Conservation (phyloP, 805 yeast genomes). For the Lachancea nothofagi region DNA sequence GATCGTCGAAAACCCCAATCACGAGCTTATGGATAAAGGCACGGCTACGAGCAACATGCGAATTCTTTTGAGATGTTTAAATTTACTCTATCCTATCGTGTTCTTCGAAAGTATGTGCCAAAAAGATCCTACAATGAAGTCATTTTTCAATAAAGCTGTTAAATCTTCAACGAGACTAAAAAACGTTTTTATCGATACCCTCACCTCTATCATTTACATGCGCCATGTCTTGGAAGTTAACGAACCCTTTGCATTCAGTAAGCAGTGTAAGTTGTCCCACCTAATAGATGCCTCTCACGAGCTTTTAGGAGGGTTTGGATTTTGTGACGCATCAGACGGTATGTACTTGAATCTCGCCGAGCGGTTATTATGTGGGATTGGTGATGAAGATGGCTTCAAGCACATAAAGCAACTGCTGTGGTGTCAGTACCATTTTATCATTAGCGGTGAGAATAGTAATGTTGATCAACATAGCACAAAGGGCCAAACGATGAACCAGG, state of each 20-base stretch:
- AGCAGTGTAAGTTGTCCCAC: constrained; percentile 30
- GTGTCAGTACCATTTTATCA: constrained; percentile 68
- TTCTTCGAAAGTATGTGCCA: constrained; percentile 48
- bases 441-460: constrained; percentile 52
- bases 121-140: constrained; percentile 34
- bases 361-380: constrained; percentile 41
- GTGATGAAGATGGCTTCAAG: constrained; percentile 45
- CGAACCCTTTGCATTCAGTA: not conserved
- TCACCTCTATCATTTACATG: constrained; percentile 18
- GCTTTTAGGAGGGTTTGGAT: constrained; percentile 60
- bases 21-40: not conserved
- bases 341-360: constrained; percentile 57
- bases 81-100: constrained; percentile 44
- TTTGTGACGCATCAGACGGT: constrained; percentile 65
- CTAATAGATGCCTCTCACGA: constrained; percentile 61
- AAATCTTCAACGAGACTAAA: constrained; percentile 42
- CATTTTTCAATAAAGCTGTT: constrained; percentile 41
- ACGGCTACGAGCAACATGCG: constrained; percentile 13
- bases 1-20: constrained; percentile 29
- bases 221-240: not conserved
- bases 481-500: constrained; percentile 35
- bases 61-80: constrained; percentile 30
- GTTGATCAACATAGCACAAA: constrained; percentile 63
- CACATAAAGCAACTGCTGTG: constrained; percentile 72
- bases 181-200: constrained; percentile 37